phyloP scores from a whole-genome alignment of 306 rosid genomes.

The Prunus armeniaca region DNA sequence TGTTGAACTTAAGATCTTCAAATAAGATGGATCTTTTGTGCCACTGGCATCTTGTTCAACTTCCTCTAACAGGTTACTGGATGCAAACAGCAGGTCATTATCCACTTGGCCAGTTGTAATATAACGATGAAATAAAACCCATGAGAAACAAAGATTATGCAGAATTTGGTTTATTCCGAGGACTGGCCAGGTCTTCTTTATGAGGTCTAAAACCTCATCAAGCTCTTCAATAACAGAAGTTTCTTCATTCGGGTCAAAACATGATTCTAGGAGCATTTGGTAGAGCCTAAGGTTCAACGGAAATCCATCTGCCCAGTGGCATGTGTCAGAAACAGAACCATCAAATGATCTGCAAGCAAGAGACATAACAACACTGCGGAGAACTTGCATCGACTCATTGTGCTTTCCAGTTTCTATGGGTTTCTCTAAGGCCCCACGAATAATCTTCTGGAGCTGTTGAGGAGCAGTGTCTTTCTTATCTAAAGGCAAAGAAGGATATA shows the following conservation, averaged over 20 bases:
- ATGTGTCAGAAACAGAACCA: conserved; percentile 54
- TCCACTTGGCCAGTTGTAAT: conserved; percentile 73
- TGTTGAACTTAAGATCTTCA: conserved; percentile 47
- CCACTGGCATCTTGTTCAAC: conserved; percentile 62
- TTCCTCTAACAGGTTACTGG: conserved; percentile 66
- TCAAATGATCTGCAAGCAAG: conserved; percentile 78
- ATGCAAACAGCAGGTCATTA: conserved; percentile 76
- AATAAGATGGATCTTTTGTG: conserved; percentile 47
- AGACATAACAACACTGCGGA: conserved; percentile 56
- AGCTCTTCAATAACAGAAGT: conserved; percentile 77
- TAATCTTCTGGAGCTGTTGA: conserved; percentile 52
- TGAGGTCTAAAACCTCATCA: conserved; percentile 89
- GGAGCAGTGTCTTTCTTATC: conserved; percentile 60
- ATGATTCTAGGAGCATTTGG: conserved; percentile 78
- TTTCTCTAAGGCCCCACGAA: conserved; percentile 57
- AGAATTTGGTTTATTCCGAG: conserved; percentile 78
- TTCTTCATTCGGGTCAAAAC: conserved; percentile 76
- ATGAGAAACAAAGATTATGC: conserved; percentile 81
- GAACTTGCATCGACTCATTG: conserved; percentile 57
- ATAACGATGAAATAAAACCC: conserved; percentile 80
- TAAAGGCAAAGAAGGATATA: conserved; percentile 64
- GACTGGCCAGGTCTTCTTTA: conserved; percentile 89
- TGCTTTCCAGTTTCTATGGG: conserved; percentile 61
- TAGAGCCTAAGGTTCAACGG: conserved; percentile 90
- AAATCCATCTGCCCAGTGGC: conserved; percentile 97